Evolutionary conservation across 805 yeast species (phyloP), one percentile per base, ranked within the genome.

Genomic region (Yamadazyma olivae): DNA sequence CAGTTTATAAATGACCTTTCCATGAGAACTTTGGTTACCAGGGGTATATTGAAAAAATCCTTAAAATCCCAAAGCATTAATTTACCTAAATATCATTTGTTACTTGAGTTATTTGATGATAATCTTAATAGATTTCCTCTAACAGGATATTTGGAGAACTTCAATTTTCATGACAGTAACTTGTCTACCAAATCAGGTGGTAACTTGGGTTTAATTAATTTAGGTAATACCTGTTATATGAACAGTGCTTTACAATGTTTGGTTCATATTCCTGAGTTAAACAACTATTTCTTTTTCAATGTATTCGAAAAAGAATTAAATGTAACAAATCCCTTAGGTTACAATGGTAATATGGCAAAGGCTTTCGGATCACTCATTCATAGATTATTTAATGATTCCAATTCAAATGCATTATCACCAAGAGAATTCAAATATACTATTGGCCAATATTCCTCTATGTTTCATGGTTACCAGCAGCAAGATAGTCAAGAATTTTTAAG

Each of bases 151-250:
- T 16, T 53, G 17, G 29, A 38, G 13, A 29, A 34, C 21, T 18
- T 39, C 5, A 33, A 39, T 23, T 48, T 40, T 28, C 49, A 52
- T 27, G 16, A 39, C 13, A 41, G 41, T 6, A n/a, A 18, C 2
- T 28, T 49, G 3, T 30, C 46, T 19, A 18, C 33, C 1, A 34
- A 43, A 8, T 61, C 64, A 13, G 96, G 45, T 54, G 96, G 45
- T 53, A 67, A 31, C 57, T 70, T 40, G 82, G 97, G 42, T 46
- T 82, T 51, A 64, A 71, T 56, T 35, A 90, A 87, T 52, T 63
- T 89, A 42, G 97, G 97, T 2, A 90, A 90, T 54, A 81, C 95
- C 0, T 90, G 97, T 57, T 90, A 88, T 57, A 89, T 90, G 97
- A 89, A 88, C 57, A 85, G 95, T 7, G 96, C 96, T 0, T 61